A percentile compares a stretch with the other conserved stretches of the same genome.
These are phyloP conservation scores for Blastobotrys peoriensis DNA, from an alignment of 805 yeast genomes.

Conservation along the genomic window DNA sequence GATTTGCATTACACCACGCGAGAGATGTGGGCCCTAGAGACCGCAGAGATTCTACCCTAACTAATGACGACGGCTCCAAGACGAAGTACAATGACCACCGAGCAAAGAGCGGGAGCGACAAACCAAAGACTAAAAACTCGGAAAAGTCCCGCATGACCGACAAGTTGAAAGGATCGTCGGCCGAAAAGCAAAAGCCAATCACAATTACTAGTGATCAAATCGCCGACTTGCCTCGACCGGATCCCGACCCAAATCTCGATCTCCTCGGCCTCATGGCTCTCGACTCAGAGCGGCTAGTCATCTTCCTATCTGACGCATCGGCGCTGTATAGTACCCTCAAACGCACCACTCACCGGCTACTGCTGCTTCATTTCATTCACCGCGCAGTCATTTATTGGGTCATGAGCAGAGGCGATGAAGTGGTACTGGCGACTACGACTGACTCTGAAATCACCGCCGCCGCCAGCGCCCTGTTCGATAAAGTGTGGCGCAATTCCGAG, in stretches of 20 bases:
- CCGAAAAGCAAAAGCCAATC: slow-evolving; percentile 34
- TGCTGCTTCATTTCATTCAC: slow-evolving; percentile 42
- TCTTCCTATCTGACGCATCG: slow-evolving; percentile 37
- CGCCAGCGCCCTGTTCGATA: slow-evolving; percentile 1
- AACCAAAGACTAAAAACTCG: background rate
- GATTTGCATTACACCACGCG: slow-evolving; percentile 1
- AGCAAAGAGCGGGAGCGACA: background rate
- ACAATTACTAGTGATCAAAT: background rate
- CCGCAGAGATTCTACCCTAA: no score
- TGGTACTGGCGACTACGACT: slow-evolving; percentile 18
- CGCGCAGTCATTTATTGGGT: slow-evolving; percentile 46
- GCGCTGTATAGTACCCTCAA: slow-evolving; percentile 34
- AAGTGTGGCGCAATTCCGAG: slow-evolving; percentile 1
- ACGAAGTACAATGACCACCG: background rate
- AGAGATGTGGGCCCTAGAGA: no score
- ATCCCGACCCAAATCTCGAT: slow-evolving; percentile 44
- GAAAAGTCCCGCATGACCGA: background rate
- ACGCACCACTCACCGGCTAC: slow-evolving; percentile 41
- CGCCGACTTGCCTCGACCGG: no score
- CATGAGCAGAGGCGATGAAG: slow-evolving; percentile 42
- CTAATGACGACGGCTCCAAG: background rate
- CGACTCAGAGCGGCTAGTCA: slow-evolving; percentile 32
- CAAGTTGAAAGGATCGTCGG: slow-evolving; percentile 28
- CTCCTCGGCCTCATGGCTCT: slow-evolving; percentile 40
- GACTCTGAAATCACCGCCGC: background rate